Evolutionary conservation across 2,329 filamentous ascomycete species (phyloP), one percentile per base, ranked within the genome.

Genomic region (Penicillium crustosum): DNA sequence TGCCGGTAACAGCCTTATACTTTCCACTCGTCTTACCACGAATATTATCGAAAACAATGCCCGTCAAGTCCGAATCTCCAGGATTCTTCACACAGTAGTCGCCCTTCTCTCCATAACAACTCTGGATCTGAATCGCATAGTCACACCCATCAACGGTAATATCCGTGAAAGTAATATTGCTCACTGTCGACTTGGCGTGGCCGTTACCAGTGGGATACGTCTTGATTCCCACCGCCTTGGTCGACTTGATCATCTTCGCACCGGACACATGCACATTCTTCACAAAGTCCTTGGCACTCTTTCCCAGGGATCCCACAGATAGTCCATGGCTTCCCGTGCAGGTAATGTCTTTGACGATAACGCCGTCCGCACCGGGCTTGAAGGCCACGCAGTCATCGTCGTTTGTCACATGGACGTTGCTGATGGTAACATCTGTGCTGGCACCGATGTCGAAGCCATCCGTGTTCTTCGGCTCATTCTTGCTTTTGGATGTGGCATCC

Each of bases 301-400:
- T 74, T 0, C 79, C 80, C 6, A 82, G 67, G 2, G 76, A 79
- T 4, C 80, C 80, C 6, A 82, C 78, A 1, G 77, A 80, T 9
- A 82, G 63, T 8, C 80, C 79, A 47, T 81, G 80, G 9, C 77
- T 78, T 17, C 79, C 78, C 3, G 69, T 76, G 65, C 80, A 82
- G 38, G 73, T 75, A 25, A 82, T 71, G 4, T 69, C 69, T 17
- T 70, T 66, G 6, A 81, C 75, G 2, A 72, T 75, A 25, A 78
- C 68, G 44, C 77, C 75, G 53, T 73, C 68, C 1, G 72, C 67
- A 10, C 77, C 75, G 0, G 74, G 73, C 59, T 80, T 81, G 64
- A 77, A 77, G 4, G 77, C 77, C 1, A 79, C 70, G 57, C 79
- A 81, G 66, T 79, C 78, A 52, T 79, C 76, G 54, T 78, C 71